phyloP scores from a whole-genome alignment of 1,139 yeast species.

The Debaryomyces coudertii region DNA sequence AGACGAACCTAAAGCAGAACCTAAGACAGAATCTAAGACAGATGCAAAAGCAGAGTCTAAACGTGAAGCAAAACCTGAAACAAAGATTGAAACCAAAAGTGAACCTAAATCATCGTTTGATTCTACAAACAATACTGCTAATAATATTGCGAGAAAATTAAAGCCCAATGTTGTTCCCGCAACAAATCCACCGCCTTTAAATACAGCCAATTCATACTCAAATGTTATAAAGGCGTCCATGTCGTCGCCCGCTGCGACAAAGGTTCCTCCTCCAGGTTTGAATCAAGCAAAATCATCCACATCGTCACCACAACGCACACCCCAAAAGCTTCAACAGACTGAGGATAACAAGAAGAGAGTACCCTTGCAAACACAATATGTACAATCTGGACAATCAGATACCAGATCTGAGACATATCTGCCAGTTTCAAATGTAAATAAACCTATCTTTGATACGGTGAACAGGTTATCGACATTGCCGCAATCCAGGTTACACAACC shows the following conservation, averaged over 20 bases:
- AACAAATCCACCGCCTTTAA: conserved; percentile 21
- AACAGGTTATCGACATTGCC: conserved; percentile 35
- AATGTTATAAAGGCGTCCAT: conserved; percentile 25
- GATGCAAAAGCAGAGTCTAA: conserved; percentile 7
- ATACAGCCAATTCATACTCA: conserved; percentile 23
- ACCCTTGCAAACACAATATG: conserved; percentile 5
- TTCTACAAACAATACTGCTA: background rate
- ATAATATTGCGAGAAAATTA: conserved; percentile 16
- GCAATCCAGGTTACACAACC: conserved; percentile 43
- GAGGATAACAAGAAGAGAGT: conserved; percentile 8
- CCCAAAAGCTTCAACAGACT: background rate
- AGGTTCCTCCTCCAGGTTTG: conserved; percentile 30
- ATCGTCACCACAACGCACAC: conserved; percentile 12
- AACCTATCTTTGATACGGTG: conserved; percentile 35
- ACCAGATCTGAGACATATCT: conserved; percentile 17
- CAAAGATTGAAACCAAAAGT: conserved; percentile 5
- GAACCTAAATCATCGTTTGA: conserved; percentile 15
- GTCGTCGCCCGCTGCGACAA: conserved; percentile 15
- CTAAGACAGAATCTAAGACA: conserved; percentile 12
- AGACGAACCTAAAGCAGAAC: conserved; percentile 10
- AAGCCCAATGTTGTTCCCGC: conserved; percentile 19
- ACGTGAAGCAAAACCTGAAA: conserved; percentile 9
- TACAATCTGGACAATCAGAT: conserved; percentile 3
- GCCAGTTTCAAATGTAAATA: conserved; percentile 23
- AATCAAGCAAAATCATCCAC: conserved; percentile 15